phyloP scores from a whole-genome alignment of 345 rosid species.

The Citrus maxima region DNA sequence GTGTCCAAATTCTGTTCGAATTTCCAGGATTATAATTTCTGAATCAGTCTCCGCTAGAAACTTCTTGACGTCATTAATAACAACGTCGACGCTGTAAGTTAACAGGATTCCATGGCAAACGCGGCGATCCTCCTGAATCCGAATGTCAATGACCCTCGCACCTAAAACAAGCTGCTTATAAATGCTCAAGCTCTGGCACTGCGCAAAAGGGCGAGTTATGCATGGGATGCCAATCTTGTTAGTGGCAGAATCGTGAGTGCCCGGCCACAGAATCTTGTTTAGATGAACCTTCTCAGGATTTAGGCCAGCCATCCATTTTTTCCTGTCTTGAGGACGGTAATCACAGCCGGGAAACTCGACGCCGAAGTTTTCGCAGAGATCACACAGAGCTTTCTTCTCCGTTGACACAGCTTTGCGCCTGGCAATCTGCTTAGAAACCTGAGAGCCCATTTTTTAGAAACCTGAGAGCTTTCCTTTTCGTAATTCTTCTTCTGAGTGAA shows the following conservation, averaged over 20 bases:
- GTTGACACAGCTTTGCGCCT: conserved; percentile 44
- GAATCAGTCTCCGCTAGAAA: conserved; percentile 69
- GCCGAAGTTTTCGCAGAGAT: conserved; percentile 43
- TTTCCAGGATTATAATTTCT: conserved; percentile 75
- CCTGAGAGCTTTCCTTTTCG: background rate
- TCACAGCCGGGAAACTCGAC: conserved; percentile 64
- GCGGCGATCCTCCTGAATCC: conserved; percentile 66
- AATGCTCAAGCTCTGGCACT: conserved; percentile 76
- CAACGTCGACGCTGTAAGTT: conserved; percentile 68
- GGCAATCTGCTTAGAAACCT: conserved; percentile 52
- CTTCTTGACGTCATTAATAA: conserved; percentile 57
- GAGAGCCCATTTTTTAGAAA: conserved; percentile 55
- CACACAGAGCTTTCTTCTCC: conserved; percentile 53
- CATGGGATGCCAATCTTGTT: conserved; percentile 68
- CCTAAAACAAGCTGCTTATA: conserved; percentile 72
- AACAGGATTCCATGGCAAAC: conserved; percentile 81
- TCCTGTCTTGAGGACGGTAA: conserved; percentile 54
- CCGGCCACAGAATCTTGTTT: conserved; percentile 91
- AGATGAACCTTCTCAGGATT: conserved; percentile 54
- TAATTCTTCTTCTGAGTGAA: background rate
- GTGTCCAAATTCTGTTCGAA: conserved; percentile 87
- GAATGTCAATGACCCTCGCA: conserved; percentile 63
- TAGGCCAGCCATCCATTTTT: conserved; percentile 74
- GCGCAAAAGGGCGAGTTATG: conserved; percentile 82
- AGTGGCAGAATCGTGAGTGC: conserved; percentile 93